These are phyloP conservation scores for Plantago major DNA, from an alignment of 257 asterid species.

Conservation along the genomic window DNA sequence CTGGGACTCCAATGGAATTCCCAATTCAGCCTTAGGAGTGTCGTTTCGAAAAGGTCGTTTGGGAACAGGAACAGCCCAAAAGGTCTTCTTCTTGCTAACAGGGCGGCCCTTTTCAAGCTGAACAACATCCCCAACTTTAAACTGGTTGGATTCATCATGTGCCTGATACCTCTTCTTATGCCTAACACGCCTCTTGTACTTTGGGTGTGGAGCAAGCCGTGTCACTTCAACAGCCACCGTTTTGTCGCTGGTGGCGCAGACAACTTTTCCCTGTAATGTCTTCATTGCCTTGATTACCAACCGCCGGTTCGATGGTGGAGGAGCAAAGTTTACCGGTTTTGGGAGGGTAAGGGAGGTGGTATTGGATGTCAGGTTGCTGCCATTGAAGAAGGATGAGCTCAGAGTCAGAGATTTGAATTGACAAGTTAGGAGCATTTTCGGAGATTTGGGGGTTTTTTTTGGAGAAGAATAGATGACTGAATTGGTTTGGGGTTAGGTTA, in stretches of 20 bases:
- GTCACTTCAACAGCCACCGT: conserved; percentile 84
- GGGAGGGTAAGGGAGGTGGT: conserved; percentile 26
- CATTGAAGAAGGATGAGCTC: conserved; percentile 72
- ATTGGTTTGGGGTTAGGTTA: no score
- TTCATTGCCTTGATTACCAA: conserved; percentile 61
- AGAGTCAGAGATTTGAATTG: conserved; percentile 56
- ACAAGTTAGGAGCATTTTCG: conserved; percentile 34
- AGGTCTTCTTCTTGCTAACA: conserved; percentile 76
- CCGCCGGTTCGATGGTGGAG: no score
- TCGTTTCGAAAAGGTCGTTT: conserved; percentile 30
- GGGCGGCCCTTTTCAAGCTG: conserved; percentile 79
- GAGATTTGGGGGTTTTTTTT: conserved; percentile 18
- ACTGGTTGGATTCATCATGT: conserved; percentile 81
- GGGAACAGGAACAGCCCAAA: conserved; percentile 57
- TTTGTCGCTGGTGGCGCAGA: conserved; percentile 77
- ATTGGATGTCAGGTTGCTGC: conserved; percentile 43
- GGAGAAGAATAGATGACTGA: no score
- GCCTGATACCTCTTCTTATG: conserved; percentile 95
- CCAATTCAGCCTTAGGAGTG: conserved; percentile 30
- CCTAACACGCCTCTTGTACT: conserved; percentile 91
- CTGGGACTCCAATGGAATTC: conserved; percentile 47
- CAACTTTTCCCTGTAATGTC: conserved; percentile 65
- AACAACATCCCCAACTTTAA: conserved; percentile 74
- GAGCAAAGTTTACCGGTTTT: no score
- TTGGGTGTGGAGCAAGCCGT: conserved; percentile 90